Evolutionary conservation across 2,329 filamentous ascomycete species (phyloP).

Genomic region (Aspergillus ustus): DNA sequence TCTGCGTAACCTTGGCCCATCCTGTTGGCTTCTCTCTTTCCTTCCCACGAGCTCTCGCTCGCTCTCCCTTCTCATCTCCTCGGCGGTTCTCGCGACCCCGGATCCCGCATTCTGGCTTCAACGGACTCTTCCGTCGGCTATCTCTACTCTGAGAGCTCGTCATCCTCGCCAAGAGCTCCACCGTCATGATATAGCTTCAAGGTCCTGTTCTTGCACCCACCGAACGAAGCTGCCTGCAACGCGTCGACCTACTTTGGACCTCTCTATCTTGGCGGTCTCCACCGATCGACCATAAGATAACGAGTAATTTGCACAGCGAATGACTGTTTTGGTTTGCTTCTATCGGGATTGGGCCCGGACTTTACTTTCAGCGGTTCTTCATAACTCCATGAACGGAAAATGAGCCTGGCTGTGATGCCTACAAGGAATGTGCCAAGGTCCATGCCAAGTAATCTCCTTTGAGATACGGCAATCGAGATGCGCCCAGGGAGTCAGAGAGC

Average conservation of each 20-base stretch:
- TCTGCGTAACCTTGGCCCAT: constrained; percentile 2
- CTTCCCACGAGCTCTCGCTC: not conserved
- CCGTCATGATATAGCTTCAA: constrained; percentile 3
- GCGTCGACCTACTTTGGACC: constrained; percentile 5
- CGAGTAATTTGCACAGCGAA: constrained; percentile 6
- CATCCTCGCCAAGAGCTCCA: constrained; percentile 13
- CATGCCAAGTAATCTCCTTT: constrained; percentile 13
- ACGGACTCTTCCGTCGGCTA: constrained; percentile 3
- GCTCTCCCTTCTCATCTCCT: not conserved
- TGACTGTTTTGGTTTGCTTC: constrained; percentile 3
- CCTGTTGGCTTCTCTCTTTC: not conserved
- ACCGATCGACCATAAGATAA: constrained; percentile 18
- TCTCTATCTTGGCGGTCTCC: constrained; percentile 18
- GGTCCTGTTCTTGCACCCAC: constrained; percentile 1
- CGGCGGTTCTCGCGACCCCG: not conserved
- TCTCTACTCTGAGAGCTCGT: not conserved
- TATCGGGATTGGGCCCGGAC: constrained; percentile 8
- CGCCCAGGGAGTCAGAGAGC: not conserved
- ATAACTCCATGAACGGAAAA: constrained; percentile 4
- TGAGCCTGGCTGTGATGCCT: constrained; percentile 2
- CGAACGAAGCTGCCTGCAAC: constrained; percentile 16
- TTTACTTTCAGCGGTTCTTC: not conserved
- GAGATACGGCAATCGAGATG: constrained; percentile 6
- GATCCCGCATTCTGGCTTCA: not conserved
- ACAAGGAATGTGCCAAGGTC: constrained; percentile 6